Evolutionary conservation across 148 eudicot species (phyloP).

Genomic region (Heliosperma pusillum): DNA sequence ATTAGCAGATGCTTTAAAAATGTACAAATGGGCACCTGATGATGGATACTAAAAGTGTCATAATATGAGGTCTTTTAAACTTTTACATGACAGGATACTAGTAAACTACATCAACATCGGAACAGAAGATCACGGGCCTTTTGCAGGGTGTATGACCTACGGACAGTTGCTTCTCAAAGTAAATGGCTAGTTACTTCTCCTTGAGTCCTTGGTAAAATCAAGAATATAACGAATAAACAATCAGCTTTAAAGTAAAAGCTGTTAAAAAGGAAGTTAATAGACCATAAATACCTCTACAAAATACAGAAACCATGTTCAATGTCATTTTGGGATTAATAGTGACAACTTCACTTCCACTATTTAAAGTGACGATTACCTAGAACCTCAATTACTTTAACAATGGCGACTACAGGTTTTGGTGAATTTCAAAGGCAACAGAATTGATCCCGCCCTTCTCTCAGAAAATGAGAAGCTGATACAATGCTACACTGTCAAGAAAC

Average conservation of each 20-base stretch:
- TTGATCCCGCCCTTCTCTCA: not conserved
- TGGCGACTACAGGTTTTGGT: not conserved
- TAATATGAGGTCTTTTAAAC: not conserved
- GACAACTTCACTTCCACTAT: not conserved
- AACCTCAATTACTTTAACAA: not conserved
- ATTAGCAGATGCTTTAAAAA: not conserved
- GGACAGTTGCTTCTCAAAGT: not conserved
- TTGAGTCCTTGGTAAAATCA: not conserved
- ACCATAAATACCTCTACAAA: not conserved
- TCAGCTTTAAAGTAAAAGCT: not conserved
- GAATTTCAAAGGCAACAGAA: not conserved
- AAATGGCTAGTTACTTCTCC: not conserved
- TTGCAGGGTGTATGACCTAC: not conserved
- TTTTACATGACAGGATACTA: not conserved
- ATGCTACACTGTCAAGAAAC: no score
- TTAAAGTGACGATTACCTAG: no score
- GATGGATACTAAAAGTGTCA: not conserved
- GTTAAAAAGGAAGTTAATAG: not conserved
- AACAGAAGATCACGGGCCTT: not conserved
- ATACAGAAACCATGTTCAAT: not conserved
- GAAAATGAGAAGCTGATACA: not conserved
- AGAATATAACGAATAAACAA: not conserved
- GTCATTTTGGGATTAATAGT: not conserved
- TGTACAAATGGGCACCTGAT: not conserved
- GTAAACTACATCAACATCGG: not conserved